These are phyloP conservation scores for Lactifluus hygrophoroides DNA, from an alignment of 768 basidiomycete genomes.

Conservation along the genomic window DNA sequence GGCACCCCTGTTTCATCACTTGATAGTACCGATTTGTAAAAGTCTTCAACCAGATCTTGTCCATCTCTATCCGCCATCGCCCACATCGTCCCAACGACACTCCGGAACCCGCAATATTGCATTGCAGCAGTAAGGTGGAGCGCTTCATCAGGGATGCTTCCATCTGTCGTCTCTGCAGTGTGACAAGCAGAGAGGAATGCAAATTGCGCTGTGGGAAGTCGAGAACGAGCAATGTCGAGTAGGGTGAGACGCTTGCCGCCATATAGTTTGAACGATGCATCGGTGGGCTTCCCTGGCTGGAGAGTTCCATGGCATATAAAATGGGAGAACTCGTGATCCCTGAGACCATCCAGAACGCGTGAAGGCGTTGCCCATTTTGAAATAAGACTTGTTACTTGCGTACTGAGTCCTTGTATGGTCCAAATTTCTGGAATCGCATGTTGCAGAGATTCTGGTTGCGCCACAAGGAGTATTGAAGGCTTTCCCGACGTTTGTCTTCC, in stretches of 20 bases:
- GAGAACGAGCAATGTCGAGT: not conserved
- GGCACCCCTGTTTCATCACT: not conserved
- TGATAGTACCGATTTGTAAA: not conserved
- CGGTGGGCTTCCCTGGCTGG: not conserved
- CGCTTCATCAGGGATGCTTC: not conserved
- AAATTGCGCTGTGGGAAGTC: not conserved
- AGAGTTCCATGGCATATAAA: constrained; percentile 1
- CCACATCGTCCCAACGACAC: constrained; percentile 1
- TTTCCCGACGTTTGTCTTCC: not conserved
- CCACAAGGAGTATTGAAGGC: not conserved
- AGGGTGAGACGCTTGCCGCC: too few relatives aligned
- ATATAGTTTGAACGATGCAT: too few relatives aligned
- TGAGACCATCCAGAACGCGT: not conserved
- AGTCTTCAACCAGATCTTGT: not conserved
- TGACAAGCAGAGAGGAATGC: not conserved
- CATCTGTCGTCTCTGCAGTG: not conserved
- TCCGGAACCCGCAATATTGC: constrained; percentile 8
- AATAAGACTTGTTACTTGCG: not conserved
- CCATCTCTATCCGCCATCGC: not conserved
- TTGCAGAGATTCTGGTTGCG: not conserved
- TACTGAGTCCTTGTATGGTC: too few relatives aligned
- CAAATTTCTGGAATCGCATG: too few relatives aligned
- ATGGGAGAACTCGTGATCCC: not conserved
- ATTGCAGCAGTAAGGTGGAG: constrained; percentile 14
- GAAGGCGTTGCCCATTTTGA: too few relatives aligned